Conservation (phyloP, 225 moss, liverwort and hornwort genomes). For the Pseudoscleropodium purum region DNA sequence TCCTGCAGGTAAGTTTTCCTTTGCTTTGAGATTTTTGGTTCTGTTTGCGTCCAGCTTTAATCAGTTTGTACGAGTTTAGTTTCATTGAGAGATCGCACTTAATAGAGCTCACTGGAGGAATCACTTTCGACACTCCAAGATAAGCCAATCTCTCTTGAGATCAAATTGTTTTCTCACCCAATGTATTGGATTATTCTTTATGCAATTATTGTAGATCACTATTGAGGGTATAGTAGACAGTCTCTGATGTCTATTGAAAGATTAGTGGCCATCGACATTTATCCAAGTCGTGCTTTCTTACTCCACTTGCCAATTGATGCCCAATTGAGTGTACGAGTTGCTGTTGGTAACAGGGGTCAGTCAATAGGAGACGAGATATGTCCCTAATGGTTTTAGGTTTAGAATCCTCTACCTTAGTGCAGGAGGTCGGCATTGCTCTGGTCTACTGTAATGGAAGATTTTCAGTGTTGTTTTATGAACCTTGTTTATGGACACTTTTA, state of each 20-base stretch:
- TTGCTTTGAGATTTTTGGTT: not conserved
- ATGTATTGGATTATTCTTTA: not conserved
- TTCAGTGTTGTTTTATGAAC: not conserved
- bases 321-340: not conserved
- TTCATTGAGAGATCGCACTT: not conserved
- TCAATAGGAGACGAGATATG: not conserved
- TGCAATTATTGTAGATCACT: not conserved
- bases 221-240: not conserved
- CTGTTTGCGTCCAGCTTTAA: not conserved
- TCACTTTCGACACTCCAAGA: not conserved
- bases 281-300: not conserved
- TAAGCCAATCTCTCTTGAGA: not conserved
- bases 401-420: not conserved
- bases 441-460: not conserved
- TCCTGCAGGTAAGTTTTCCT: conserved; percentile 22
- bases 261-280: not conserved
- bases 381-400: not conserved
- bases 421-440: not conserved
- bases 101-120: not conserved
- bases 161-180: not conserved
- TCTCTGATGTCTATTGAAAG: not conserved
- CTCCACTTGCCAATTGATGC: not conserved
- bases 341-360: not conserved
- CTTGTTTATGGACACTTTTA: not conserved
- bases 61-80: not conserved